A percentile compares a stretch with the other conserved stretches of the same genome.
phyloP scores from a whole-genome alignment of 768 basidiomycete species.

The Hebeloma cylindrosporum region DNA sequence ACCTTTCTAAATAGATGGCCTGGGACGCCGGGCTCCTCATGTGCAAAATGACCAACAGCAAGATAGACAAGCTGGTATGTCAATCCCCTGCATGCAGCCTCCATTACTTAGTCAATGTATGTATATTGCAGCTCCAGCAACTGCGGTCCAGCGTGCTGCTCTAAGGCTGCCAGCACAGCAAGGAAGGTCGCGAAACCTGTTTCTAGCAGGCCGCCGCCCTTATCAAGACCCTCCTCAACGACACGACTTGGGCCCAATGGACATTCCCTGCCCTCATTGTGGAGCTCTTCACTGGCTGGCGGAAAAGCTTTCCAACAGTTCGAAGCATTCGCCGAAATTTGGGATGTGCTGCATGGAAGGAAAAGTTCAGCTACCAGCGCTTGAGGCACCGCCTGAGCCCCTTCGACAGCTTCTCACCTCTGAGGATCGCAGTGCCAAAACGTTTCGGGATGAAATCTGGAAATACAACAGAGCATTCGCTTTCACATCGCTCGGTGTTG shows the following conservation, averaged over 20 bases:
- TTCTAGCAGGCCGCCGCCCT: conserved; percentile 2
- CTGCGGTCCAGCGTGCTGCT: too few species aligned
- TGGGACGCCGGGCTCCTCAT: too few species aligned
- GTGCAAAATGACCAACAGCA: too few species aligned
- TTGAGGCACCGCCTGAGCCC: conserved; percentile 18
- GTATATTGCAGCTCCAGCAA: too few species aligned
- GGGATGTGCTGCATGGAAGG: conserved; percentile 35
- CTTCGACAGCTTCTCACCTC: conserved; percentile 24
- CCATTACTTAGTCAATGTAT: too few species aligned
- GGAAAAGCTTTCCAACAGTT: conserved; percentile 9
- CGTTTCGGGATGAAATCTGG: conserved; percentile 37
- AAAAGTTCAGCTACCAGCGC: conserved; percentile 24
- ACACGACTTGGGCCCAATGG: conserved; percentile 31
- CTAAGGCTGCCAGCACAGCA: too few species aligned
- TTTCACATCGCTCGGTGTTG: conserved; percentile 34
- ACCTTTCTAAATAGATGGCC: too few species aligned
- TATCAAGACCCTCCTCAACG: conserved; percentile 2
- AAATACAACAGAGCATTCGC: conserved; percentile 40
- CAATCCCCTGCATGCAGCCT: too few species aligned
- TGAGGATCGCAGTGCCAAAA: neutral
- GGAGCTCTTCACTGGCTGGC: conserved; percentile 19
- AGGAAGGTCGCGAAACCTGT: too few species aligned
- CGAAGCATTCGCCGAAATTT: conserved; percentile 21
- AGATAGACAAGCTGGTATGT: too few species aligned
- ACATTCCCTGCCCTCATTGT: conserved; percentile 27